Conservation (phyloP, 352 stramenopile genomes). For the Aphanomyces stellatus region DNA sequence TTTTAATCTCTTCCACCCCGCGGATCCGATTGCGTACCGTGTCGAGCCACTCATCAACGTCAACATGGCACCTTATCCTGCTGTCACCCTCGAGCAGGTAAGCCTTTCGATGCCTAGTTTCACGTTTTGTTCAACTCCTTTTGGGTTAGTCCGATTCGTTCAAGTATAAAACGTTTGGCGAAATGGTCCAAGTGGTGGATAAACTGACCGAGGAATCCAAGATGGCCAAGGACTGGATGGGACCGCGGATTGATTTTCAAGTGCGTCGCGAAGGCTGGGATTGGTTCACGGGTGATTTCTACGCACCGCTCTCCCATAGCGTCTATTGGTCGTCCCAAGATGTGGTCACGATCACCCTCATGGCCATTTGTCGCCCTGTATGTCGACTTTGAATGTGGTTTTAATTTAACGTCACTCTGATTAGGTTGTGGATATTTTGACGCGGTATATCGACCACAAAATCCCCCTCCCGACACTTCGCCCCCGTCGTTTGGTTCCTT, state of each 20-base stretch:
- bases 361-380: conserved; percentile 78
- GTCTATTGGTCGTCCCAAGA: conserved; percentile 86
- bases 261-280: too few species aligned
- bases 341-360: conserved; percentile 72
- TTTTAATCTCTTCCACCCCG: conserved; percentile 95
- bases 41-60: conserved; percentile 61
- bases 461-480: conserved; percentile 61
- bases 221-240: conserved; percentile 57
- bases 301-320: conserved; percentile 72
- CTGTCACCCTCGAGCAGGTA: too few species aligned
- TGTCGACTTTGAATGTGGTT: too few species aligned
- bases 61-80: too few species aligned
- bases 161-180: neutral
- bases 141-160: too few species aligned
- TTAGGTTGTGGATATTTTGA: conserved; percentile 53
- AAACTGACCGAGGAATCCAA: too few species aligned
- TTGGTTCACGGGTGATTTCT: too few species aligned
- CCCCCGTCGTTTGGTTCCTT: conserved; percentile 57
- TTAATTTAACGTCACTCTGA: too few species aligned
- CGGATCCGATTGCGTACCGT: conserved; percentile 90
- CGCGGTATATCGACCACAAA: conserved; percentile 67
- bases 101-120: too few species aligned
- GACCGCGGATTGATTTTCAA: conserved; percentile 78
- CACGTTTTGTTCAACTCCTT: too few species aligned
- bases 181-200: too few species aligned